phyloP scores from a whole-genome alignment of 2,329 filamentous ascomycete genomes.

The Calycina herbarum region DNA sequence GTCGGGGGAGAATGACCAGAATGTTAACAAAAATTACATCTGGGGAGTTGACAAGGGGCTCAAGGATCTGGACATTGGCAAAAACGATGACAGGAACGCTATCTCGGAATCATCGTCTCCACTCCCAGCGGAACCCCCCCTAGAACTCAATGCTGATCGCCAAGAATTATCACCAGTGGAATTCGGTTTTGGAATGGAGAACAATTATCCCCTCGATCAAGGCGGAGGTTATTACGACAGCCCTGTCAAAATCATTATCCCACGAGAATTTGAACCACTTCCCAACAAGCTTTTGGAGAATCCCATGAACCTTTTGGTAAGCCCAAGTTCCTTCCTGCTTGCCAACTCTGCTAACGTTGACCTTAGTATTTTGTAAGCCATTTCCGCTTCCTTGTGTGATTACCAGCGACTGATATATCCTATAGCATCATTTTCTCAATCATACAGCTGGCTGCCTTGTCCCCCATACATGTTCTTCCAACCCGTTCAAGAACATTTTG shows the following conservation, averaged over 20 bases:
- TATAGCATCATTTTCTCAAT: constrained; percentile 65
- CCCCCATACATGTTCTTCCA: constrained; percentile 52
- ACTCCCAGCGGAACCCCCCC: constrained; percentile 27
- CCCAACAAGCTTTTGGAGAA: constrained; percentile 61
- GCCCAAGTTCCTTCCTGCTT: constrained; percentile 6
- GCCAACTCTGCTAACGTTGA: neutral
- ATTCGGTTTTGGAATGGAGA: constrained; percentile 51
- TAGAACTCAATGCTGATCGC: constrained; percentile 36
- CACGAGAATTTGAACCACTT: constrained; percentile 49
- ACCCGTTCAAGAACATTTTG: constrained; percentile 52
- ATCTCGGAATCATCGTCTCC: constrained; percentile 51
- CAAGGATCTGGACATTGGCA: constrained; percentile 67
- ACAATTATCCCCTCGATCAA: constrained; percentile 21
- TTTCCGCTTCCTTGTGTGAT: neutral
- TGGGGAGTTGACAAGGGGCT: constrained; percentile 74
- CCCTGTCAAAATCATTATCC: constrained; percentile 62
- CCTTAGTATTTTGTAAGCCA: constrained; percentile 49
- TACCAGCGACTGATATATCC: neutral
- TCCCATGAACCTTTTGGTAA: constrained; percentile 71
- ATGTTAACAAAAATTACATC: constrained; percentile 39
- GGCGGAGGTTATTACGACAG: constrained; percentile 66
- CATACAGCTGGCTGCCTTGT: constrained; percentile 68
- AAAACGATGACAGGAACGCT: constrained; percentile 69
- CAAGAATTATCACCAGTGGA: constrained; percentile 42
- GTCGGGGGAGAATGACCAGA: too few relatives aligned